phyloP scores from a whole-genome alignment of 2,329 filamentous ascomycete species.

The Paecilomyces formosus region DNA sequence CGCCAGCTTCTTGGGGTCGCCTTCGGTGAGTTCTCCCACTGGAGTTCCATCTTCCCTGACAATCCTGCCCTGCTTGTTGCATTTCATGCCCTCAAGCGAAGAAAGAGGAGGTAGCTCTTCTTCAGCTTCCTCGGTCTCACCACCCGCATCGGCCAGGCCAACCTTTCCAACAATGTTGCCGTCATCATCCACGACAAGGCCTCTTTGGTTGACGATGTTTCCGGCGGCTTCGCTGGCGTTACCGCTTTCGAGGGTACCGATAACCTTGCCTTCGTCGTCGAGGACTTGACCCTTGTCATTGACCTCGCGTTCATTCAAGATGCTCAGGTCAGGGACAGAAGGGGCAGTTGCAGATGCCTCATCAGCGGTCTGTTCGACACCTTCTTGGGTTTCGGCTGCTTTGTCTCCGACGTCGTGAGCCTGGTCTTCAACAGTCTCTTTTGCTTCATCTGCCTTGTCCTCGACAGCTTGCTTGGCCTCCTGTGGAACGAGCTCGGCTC shows the following conservation, averaged over 20 bases:
- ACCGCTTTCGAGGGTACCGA: conserved; percentile 35
- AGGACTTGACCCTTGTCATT: conserved; percentile 20
- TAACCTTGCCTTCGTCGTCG: conserved; percentile 15
- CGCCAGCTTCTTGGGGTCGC: conserved; percentile 55
- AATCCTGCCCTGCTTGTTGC: conserved; percentile 38
- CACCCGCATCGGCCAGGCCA: conserved; percentile 19
- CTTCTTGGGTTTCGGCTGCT: conserved; percentile 21
- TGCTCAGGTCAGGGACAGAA: background rate
- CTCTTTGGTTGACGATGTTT: conserved; percentile 32
- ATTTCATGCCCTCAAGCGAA: conserved; percentile 32
- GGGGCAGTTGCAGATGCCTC: conserved; percentile 9
- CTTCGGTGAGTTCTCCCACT: conserved; percentile 53
- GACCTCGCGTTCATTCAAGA: conserved; percentile 17
- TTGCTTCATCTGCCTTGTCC: conserved; percentile 15
- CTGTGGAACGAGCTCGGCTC: conserved; percentile 11
- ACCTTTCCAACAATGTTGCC: conserved; percentile 15
- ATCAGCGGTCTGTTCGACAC: conserved; percentile 14
- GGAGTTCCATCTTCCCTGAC: conserved; percentile 39
- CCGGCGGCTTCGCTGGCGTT: conserved; percentile 33
- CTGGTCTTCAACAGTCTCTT: conserved; percentile 20
- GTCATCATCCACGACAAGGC: conserved; percentile 28
- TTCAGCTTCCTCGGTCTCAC: conserved; percentile 13
- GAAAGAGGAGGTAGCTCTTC: conserved; percentile 23
- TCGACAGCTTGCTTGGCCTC: conserved; percentile 19
- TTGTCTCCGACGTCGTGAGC: conserved; percentile 30